These are phyloP conservation scores for Nematocida ironsii DNA, from an alignment of 371 early-diverging fungal species.

Conservation along the genomic window DNA sequence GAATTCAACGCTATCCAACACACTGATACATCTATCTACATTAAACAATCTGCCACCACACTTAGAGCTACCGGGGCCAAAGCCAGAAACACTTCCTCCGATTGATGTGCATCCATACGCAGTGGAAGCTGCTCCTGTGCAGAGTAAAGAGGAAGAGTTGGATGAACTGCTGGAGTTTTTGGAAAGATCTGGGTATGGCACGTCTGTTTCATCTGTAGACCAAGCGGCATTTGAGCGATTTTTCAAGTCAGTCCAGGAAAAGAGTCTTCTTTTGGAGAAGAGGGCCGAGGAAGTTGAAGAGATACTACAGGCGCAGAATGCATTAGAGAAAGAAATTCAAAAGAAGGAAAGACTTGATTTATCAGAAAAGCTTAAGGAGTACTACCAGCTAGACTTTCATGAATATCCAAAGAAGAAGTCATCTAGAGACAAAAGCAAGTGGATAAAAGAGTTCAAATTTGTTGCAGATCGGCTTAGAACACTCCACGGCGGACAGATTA, in stretches of 20 bases:
- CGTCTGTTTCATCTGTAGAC: slow-evolving; percentile 50
- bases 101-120: slow-evolving; percentile 16
- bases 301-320: background rate
- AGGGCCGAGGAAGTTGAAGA: slow-evolving; percentile 7
- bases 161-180: slow-evolving; percentile 30
- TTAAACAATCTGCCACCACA: slow-evolving; percentile 52
- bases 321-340: slow-evolving; percentile 11
- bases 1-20: slow-evolving; percentile 33
- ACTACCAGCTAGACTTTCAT: slow-evolving; percentile 54
- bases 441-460: slow-evolving; percentile 33
- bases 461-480: slow-evolving; percentile 6
- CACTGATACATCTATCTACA: slow-evolving; percentile 47
- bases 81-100: slow-evolving; percentile 37
- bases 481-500: slow-evolving; percentile 18
- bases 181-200: slow-evolving; percentile 38
- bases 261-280: slow-evolving; percentile 2
- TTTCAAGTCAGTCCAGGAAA: slow-evolving; percentile 44
- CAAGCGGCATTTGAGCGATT: slow-evolving; percentile 47
- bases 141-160: slow-evolving; percentile 38
- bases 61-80: slow-evolving; percentile 54
- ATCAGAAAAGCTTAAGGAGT: slow-evolving; percentile 15
- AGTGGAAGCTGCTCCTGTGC: background rate
- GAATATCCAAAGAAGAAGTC: slow-evolving; percentile 57
- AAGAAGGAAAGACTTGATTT: background rate
- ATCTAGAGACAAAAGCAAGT: slow-evolving; percentile 28